These are phyloP conservation scores for Pythium sukuiense DNA, from an alignment of 352 stramenopile species.

Conservation along the genomic window DNA sequence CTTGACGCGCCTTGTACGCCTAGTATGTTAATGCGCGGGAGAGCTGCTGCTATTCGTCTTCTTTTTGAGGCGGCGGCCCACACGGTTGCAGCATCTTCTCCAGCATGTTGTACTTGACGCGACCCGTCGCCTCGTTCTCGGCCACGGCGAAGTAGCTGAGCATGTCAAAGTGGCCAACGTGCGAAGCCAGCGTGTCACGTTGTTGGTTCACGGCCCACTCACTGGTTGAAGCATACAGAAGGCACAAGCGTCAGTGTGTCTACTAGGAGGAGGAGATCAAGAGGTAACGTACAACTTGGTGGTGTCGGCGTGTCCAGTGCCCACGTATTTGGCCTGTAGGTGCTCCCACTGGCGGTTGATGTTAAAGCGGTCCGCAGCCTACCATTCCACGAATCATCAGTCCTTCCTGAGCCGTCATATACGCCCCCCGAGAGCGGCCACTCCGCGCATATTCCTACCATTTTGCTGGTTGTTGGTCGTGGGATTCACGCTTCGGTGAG, in stretches of 20 bases:
- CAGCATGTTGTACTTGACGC: constrained; percentile 91
- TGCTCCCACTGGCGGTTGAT: constrained; percentile 94
- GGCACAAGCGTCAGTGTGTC: background rate
- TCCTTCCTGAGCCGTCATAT: background rate
- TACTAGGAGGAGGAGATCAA: too few species aligned
- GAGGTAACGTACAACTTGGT: constrained; percentile 92
- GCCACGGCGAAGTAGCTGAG: constrained; percentile 97
- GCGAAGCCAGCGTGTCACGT: constrained; percentile 96
- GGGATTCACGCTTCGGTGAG: background rate
- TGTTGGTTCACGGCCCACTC: constrained; percentile 99
- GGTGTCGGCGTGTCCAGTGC: constrained; percentile 95
- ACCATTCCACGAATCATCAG: background rate
- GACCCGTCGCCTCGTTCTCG: constrained; percentile 96
- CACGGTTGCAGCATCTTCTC: constrained; percentile 89
- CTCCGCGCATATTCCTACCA: background rate
- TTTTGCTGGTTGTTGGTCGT: background rate
- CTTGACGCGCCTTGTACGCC: background rate
- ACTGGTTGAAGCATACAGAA: constrained; percentile 31
- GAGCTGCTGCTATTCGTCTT: constrained; percentile 53
- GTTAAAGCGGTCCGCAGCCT: constrained; percentile 89
- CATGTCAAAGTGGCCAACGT: constrained; percentile 98
- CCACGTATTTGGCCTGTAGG: constrained; percentile 94
- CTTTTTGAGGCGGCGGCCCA: constrained; percentile 65
- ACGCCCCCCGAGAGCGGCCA: background rate
- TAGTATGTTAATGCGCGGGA: background rate